Evolutionary conservation across 441 rosid genomes (phyloP), one percentile per base, ranked within the genome.

Genomic region (Viola pubescens): DNA sequence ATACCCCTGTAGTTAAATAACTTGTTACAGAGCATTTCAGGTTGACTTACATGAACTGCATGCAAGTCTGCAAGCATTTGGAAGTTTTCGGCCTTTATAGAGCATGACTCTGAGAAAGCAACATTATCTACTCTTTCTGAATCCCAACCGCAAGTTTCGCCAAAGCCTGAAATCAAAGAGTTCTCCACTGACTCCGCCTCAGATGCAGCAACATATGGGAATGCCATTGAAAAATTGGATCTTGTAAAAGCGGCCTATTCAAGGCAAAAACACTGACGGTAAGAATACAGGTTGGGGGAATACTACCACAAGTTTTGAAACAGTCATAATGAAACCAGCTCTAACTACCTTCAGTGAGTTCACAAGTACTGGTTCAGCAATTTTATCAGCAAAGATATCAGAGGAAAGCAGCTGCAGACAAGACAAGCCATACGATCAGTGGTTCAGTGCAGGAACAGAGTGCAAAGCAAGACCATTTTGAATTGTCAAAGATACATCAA

Each of bases 171-270:
- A 73, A 89, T 70, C 76, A 92, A 79, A 38, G 76, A 71, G 63
- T 44, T 77, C 74, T 84, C 96, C 81, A 89, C 77, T 48, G 84
- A 71, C 72, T 86, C 88, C 67, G 81, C 84, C 67, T 79, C 81
- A 13, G 89, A 76, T 46, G 87, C 68, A 70, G 81, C 63, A 72
- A 94, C 82, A 58, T 83, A 94, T 9, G 97, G 98, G 71, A 89
- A 94, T 38, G 92, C 98, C 91, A 89, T 61, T 62, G 98, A 92
- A 72, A 84, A 84, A 67, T 86, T 94, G 68, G 97, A 84, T 50
- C 68, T 71, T 19, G 75, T 73, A 73, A 69, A 83, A 7, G 85
- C 82, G 48, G 45, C 83, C 97, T 94, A 82, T 62, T 40, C 55
- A 68, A 16, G 68, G 58, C 38, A 72, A 37, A 9, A 53, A 57